Conservation (phyloP, 2,329 filamentous ascomycete species). For the Colletotrichum eleusines region DNA sequence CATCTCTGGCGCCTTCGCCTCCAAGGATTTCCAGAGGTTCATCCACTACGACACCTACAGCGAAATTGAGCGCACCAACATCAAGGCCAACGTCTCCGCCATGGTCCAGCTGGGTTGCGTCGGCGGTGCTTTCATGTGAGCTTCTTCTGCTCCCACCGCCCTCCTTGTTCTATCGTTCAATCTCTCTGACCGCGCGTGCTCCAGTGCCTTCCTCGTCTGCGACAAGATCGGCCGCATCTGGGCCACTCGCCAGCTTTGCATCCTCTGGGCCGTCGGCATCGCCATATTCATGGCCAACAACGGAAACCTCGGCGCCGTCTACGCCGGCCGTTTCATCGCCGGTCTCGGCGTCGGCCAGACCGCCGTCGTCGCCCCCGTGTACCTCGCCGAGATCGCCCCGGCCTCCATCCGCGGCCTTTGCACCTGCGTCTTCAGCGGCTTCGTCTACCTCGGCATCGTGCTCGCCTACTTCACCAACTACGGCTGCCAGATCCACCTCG, state of each 20-base stretch:
- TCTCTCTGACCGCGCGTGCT: conserved; percentile 8
- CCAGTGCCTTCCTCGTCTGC: conserved; percentile 68
- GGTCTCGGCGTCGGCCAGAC: conserved; percentile 76
- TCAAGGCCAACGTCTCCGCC: conserved; percentile 80
- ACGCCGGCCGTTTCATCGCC: conserved; percentile 75
- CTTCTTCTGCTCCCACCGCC: neutral
- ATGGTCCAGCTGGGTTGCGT: conserved; percentile 88
- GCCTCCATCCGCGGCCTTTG: conserved; percentile 78
- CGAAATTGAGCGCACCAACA: conserved; percentile 69
- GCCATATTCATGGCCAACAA: conserved; percentile 68
- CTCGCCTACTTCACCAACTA: conserved; percentile 83
- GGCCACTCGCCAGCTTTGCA: conserved; percentile 69
- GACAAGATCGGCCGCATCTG: conserved; percentile 73
- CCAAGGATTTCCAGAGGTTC: conserved; percentile 70
- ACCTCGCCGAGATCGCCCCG: conserved; percentile 79
- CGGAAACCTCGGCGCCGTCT: conserved; percentile 68
- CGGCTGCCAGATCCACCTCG: conserved; percentile 65
- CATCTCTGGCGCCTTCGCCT: conserved; percentile 78
- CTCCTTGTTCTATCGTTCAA: neutral
- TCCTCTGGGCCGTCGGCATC: conserved; percentile 69
- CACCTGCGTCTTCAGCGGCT: conserved; percentile 66
- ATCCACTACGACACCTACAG: conserved; percentile 69
- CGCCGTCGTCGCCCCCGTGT: conserved; percentile 76
- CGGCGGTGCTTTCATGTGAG: conserved; percentile 72
- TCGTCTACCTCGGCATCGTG: conserved; percentile 82